Evolutionary conservation across 2,329 filamentous ascomycete genomes (phyloP), one percentile per base, ranked within the genome.

Genomic region (Xylariales sp.): DNA sequence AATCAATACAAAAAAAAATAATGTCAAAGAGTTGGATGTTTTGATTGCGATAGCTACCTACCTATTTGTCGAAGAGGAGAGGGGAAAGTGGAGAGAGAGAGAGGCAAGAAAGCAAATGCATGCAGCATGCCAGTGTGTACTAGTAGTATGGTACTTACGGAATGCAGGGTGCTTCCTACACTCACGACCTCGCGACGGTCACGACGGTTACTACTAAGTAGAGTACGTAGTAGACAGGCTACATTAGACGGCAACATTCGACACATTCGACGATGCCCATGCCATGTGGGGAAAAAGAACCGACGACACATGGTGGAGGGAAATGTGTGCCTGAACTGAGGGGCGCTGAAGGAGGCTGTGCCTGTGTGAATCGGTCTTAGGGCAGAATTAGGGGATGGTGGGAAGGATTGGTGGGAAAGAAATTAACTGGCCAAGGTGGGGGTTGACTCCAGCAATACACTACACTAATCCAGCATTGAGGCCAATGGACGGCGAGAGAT

Each of bases 361-460:
- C 64, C 18, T 41, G 52, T 46, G 54, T 10, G 12, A 10, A 39
- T 23, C 23, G 23, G 23, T 23, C 23, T 23, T 39, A 39, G 36
- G 8, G 36, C 36, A 39, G 36, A 23, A 23, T 23, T 23, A 23
- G 6, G 36, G 8, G 36, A 10, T 39, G 36, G 36, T 39, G 36
- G 36, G 8, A 39, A 8, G 8, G 36, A 36, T 36, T 6, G 23
- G 60, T 18, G 30, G 34, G 43, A 60, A 36, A 46, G 62, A 66
- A 65, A 68, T 68, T 68, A 53, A 36, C 55, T 67, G 65, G 56
- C 28, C 43, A 23, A 39, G 30, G 34, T 63, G 43, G 36, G 34
- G 41, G 10, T 23, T 23, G 23, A 23, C 23, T 23, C 23, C 23
- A 23, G 23, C 23, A 23, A 23, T 23, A 23, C 23, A 23, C 23